Base-by-base conservation (phyloP, 169 alveolate genomes). In the Plasmodium ovale region DNA sequence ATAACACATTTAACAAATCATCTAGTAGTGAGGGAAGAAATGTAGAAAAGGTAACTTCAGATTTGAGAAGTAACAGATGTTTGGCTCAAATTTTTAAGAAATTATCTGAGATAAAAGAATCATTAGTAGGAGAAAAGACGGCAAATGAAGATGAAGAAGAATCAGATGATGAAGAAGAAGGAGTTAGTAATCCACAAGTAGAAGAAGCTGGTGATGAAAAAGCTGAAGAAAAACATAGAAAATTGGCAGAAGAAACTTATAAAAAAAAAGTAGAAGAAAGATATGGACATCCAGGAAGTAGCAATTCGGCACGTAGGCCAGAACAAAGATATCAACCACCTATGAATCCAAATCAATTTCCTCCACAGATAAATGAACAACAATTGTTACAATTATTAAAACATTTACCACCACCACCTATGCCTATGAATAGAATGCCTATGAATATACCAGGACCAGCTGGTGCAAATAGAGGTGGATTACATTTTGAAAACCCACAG, bases 181-280 rank as follows among this genome's bases (percentile, higher is more conserved):
- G 39, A 27, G 31, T 23, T 23, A 62, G 19, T 39, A 1, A 29
- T 19, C 14, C 54, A 64, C 33, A 23, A 2, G 25, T 12, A 31
- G 42, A 64, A 64, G 72, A 64, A 23, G 72, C 1, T 21, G 51
- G 21, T n/a, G 44, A 25, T 0, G 72, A 64, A 31, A 47, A 64
- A 29, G 51, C 27, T 64, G 25, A 29, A 64, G 23, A 64, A n/a
- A 64, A 3, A 4, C 9, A 64, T 44, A 64, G 37, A 31, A 64
- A 64, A 64, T 14, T 64, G 72, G 72, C 72, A 16, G 72, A 64
- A 23, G 72, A 64, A 64, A 1, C 37, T 7, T 64, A 64, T n/a
- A 33, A n/a, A 25, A 35, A 64, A 64, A 64, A 64, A 47, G 3
- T 64, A 2, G 72, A 64, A 64, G 72, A 64, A 64, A 33, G 72